Percentiles rank a stretch among this genome's conserved stretches.
phyloP scores from a whole-genome alignment of 192 early-diverging fungal genomes.

The Allomyces javanicus region DNA sequence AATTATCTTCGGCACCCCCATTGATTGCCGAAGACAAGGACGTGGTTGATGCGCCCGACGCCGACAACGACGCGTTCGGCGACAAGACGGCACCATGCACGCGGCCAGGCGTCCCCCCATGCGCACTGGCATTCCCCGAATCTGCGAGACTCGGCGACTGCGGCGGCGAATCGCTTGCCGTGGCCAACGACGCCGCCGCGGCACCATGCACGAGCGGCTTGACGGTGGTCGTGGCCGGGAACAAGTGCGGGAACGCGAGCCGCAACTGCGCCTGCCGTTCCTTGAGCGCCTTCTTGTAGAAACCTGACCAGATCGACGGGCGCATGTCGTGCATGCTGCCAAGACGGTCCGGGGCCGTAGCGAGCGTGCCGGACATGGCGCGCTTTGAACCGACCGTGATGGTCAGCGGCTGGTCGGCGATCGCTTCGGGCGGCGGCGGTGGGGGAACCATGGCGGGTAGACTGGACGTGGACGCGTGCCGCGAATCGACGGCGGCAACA shows the following conservation, averaged over 20 bases:
- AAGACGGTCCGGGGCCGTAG: too few relatives aligned
- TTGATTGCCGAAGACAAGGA: too few relatives aligned
- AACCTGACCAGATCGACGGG: constrained; percentile 36
- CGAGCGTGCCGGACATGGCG: too few relatives aligned
- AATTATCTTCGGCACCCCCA: constrained; percentile 13
- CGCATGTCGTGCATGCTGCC: too few relatives aligned
- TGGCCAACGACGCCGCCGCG: constrained; percentile 12
- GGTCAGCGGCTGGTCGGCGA: too few relatives aligned
- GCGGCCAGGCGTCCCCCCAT: constrained; percentile 6
- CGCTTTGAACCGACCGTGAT: too few relatives aligned
- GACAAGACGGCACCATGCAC: background rate
- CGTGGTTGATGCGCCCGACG: too few relatives aligned
- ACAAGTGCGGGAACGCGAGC: constrained; percentile 37
- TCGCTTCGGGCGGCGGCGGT: too few relatives aligned
- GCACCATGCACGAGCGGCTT: constrained; percentile 7
- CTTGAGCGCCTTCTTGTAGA: constrained; percentile 52
- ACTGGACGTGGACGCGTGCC: too few relatives aligned
- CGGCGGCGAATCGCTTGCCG: constrained; percentile 14
- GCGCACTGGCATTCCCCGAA: background rate
- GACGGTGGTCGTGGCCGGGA: constrained; percentile 5
- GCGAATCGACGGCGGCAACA: too few relatives aligned
- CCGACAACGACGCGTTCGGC: too few relatives aligned
- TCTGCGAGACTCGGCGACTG: constrained; percentile 4
- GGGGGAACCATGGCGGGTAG: too few relatives aligned
- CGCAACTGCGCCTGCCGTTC: constrained; percentile 46